Evolutionary conservation across 2,329 filamentous ascomycete species (phyloP).

Genomic region (Microcyclospora pomicola): DNA sequence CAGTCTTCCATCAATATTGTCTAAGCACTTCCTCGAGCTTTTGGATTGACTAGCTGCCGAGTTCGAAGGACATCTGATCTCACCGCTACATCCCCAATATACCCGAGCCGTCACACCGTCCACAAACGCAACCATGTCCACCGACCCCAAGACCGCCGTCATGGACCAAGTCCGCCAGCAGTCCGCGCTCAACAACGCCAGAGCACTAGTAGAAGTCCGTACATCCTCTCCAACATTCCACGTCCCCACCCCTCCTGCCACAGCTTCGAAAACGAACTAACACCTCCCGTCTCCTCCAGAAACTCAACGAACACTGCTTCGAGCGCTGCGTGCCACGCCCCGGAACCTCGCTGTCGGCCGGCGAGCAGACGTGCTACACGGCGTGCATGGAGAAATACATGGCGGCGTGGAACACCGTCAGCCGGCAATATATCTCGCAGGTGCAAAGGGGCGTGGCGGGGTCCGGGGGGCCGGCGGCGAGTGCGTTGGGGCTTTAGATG

Average conservation of each 20-base stretch:
- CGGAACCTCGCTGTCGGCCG: slow-evolving; percentile 35
- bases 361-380: slow-evolving; percentile 37
- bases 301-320: slow-evolving; percentile 44
- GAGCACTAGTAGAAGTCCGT: slow-evolving; percentile 35
- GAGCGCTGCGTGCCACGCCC: slow-evolving; percentile 41
- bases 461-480: slow-evolving; percentile 10
- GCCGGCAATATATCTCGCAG: slow-evolving; percentile 34
- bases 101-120: too few species aligned
- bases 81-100: too few species aligned
- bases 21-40: too few species aligned
- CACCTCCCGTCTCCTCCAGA: slow-evolving; percentile 21
- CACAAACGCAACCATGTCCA: too few species aligned
- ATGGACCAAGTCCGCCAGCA: slow-evolving; percentile 42
- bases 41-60: too few species aligned
- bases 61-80: too few species aligned
- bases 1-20: too few species aligned
- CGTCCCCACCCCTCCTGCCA: slow-evolving; percentile 1
- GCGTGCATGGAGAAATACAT: slow-evolving; percentile 44
- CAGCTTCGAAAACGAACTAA: neutral
- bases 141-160: slow-evolving; percentile 32
- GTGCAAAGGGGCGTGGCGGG: slow-evolving; percentile 29
- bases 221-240: neutral
- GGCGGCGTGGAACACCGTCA: slow-evolving; percentile 38
- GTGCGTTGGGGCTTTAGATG: neutral
- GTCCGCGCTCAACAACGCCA: slow-evolving; percentile 37